A percentile compares a stretch with the other conserved stretches of the same genome.
Evolutionary conservation across 768 basidiomycete species (phyloP).

Genomic region (Auriscalpium microsporum): DNA sequence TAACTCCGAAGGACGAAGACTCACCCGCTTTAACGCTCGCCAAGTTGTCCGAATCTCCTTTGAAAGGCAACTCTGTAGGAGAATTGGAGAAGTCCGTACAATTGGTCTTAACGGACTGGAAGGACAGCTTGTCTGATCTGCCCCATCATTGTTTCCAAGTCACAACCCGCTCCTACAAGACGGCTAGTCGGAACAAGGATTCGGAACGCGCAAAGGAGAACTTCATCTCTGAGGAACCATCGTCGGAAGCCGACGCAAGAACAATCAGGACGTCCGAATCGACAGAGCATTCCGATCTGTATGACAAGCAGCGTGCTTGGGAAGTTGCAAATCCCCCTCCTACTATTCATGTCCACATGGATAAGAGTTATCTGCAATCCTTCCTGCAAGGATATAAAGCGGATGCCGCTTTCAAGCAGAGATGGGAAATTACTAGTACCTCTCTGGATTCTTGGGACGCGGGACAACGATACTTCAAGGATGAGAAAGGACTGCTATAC

Average conservation of each 20-base stretch:
- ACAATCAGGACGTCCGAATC: too few relatives aligned
- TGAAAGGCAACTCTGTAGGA: too few relatives aligned
- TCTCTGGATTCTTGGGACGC: background rate
- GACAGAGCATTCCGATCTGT: too few relatives aligned
- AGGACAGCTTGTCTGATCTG: too few relatives aligned
- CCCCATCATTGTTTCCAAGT: too few relatives aligned
- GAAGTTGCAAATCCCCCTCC: background rate
- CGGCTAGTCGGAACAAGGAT: too few relatives aligned
- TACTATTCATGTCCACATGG: background rate
- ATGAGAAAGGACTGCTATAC: conserved; percentile 9
- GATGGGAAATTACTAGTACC: background rate
- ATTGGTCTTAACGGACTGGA: too few relatives aligned
- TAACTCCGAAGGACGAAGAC: background rate
- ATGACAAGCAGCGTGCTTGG: background rate
- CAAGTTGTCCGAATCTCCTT: background rate
- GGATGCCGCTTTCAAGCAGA: background rate
- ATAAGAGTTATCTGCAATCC: background rate
- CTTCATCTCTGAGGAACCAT: too few relatives aligned
- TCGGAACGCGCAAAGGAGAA: too few relatives aligned
- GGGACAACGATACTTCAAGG: conserved; percentile 8
- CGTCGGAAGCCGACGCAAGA: too few relatives aligned
- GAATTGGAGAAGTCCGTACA: too few relatives aligned
- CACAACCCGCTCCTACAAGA: too few relatives aligned
- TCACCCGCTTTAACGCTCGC: background rate
- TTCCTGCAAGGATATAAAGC: background rate